Evolutionary conservation across 2,329 filamentous ascomycete species (phyloP).

Genomic region (Ophiostoma triangulosporum): DNA sequence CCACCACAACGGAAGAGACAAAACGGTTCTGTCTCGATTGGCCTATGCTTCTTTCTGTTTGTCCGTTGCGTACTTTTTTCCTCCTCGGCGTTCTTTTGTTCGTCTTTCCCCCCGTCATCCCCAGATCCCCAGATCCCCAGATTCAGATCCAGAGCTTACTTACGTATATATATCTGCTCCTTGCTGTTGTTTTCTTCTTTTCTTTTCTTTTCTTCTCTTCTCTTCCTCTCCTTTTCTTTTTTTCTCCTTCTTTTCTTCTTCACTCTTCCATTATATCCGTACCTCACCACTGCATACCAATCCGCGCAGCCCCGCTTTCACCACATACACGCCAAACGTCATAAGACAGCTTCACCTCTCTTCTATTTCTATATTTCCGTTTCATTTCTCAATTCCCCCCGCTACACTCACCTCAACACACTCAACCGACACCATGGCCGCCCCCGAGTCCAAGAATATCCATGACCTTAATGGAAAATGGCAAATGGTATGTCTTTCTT

Average conservation of each 20-base stretch:
- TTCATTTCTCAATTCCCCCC: neutral
- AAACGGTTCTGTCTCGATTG: no score
- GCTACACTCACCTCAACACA: neutral
- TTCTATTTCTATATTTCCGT: neutral
- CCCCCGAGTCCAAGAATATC: conserved; percentile 51
- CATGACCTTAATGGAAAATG: conserved; percentile 57
- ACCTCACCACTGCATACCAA: neutral
- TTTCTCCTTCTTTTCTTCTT: neutral
- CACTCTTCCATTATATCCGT: neutral
- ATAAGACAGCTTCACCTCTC: neutral
- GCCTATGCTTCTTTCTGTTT: no score
- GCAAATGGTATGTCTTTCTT: conserved; percentile 40
- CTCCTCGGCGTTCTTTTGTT: no score
- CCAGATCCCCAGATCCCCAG: neutral
- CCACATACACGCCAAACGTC: neutral
- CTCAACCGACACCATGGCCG: conserved; percentile 46
- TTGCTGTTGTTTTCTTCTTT: neutral
- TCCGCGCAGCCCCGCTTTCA: neutral
- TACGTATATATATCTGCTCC: neutral
- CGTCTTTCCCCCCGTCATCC: neutral
- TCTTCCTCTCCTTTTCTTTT: neutral
- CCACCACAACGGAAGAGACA: no score
- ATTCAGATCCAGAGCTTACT: no score
- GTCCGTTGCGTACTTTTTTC: no score
- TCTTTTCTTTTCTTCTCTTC: neutral